Conservation (phyloP, 495 filamentous ascomycete genomes). For the Neurospora sp. region DNA sequence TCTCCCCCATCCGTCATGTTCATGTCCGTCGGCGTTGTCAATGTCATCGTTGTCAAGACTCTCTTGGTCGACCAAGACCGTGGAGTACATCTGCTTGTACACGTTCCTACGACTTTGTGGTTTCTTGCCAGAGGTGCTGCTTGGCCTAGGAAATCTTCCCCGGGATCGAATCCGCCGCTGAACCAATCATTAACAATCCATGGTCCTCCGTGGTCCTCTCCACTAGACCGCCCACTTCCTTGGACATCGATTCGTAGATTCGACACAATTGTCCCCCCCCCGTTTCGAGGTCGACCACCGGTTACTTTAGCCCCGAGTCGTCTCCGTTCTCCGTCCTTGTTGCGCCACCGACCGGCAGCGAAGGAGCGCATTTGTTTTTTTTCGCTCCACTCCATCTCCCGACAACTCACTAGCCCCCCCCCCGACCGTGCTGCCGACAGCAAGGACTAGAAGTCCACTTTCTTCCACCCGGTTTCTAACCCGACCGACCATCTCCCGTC, state of each 20-base stretch:
- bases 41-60: background rate
- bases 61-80: background rate
- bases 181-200: background rate
- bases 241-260: background rate
- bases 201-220: background rate
- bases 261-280: background rate
- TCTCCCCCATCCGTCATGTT: background rate
- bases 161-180: background rate
- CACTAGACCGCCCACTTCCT: background rate
- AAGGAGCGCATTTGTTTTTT: background rate
- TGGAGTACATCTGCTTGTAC: background rate
- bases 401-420: background rate
- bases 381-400: background rate
- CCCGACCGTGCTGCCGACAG: background rate
- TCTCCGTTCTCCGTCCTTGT: background rate
- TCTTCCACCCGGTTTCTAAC: background rate
- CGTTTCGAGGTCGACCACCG: background rate
- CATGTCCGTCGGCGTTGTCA: background rate
- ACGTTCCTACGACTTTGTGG: background rate
- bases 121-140: background rate
- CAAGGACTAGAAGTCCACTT: background rate
- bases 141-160: background rate
- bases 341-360: conserved; percentile 17
- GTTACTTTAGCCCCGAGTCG: conserved; percentile 13
- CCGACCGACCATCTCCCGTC: background rate